Evolutionary conservation across 2,329 filamentous ascomycete species (phyloP).

Genomic region (Furcasterigmium furcatum): DNA sequence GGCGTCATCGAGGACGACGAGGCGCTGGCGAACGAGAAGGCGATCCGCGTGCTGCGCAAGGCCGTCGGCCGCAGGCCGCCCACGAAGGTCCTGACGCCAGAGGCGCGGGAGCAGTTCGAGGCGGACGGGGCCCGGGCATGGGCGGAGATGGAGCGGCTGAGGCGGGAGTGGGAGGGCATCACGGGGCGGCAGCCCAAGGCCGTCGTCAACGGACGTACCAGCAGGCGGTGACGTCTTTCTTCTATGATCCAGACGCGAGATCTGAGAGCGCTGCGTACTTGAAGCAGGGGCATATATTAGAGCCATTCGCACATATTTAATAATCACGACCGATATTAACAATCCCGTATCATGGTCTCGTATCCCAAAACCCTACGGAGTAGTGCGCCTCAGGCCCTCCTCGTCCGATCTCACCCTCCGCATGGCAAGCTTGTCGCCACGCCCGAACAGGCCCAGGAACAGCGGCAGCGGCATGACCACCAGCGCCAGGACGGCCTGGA

Average conservation of each 20-base stretch:
- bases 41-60: constrained; percentile 44
- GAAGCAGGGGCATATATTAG: not conserved
- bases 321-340: not conserved
- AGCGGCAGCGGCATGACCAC: constrained; percentile 65
- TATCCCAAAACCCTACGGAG: too few relatives aligned
- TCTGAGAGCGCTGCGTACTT: too few relatives aligned
- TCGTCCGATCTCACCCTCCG: constrained; percentile 46
- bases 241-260: too few relatives aligned
- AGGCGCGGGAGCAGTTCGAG: constrained; percentile 60
- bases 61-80: constrained; percentile 57
- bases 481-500: constrained; percentile 70
- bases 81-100: constrained; percentile 55
- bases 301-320: not conserved
- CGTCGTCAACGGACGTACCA: not conserved
- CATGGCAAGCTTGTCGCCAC: constrained; percentile 45
- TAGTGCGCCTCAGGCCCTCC: constrained; percentile 15
- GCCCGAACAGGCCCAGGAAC: constrained; percentile 67
- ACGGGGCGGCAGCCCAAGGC: not conserved
- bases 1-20: constrained; percentile 50
- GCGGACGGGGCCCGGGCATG: constrained; percentile 59
- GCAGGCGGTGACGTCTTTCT: too few relatives aligned
- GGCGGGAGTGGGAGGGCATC: constrained; percentile 60
- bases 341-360: too few relatives aligned
- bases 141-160: constrained; percentile 69
- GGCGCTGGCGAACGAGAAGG: constrained; percentile 40